These are phyloP conservation scores for Pythium brassicae DNA, from an alignment of 352 stramenopile genomes.

Conservation along the genomic window DNA sequence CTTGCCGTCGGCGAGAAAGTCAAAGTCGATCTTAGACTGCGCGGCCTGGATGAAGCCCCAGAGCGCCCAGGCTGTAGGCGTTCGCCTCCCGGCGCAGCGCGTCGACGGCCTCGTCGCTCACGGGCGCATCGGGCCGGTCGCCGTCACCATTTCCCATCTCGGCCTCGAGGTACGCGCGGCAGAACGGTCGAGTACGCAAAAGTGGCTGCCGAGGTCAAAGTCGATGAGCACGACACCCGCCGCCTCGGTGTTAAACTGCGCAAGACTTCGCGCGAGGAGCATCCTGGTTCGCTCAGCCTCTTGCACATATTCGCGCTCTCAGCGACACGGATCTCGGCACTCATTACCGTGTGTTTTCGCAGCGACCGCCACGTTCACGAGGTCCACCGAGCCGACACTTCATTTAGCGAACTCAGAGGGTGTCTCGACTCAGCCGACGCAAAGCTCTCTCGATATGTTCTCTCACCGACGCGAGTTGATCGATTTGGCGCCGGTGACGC, in stretches of 20 bases:
- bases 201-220: conserved; percentile 93
- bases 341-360: no score
- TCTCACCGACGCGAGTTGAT: no score
- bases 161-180: conserved; percentile 56
- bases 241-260: conserved; percentile 43
- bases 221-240: conserved; percentile 86
- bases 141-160: conserved; percentile 19
- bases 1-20: conserved; percentile 85
- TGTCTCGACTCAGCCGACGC: no score
- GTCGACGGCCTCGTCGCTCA: conserved; percentile 59
- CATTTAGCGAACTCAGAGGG: no score
- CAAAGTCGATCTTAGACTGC: conserved; percentile 91
- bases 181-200: conserved; percentile 81
- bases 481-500: no score
- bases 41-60: conserved; percentile 89
- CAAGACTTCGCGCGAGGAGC: no score
- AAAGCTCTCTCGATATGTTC: no score
- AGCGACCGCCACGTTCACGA: no score
- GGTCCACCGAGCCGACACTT: no score
- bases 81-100: conserved; percentile 65
- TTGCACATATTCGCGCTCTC: no score
- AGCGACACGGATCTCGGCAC: no score
- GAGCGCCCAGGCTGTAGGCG: conserved; percentile 80
- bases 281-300: no score
- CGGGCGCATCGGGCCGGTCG: conserved; percentile 17